Percentiles rank a stretch among this genome's conserved stretches.
Conservation (phyloP, 148 eudicot genomes). For the Polygonum aviculare region DNA sequence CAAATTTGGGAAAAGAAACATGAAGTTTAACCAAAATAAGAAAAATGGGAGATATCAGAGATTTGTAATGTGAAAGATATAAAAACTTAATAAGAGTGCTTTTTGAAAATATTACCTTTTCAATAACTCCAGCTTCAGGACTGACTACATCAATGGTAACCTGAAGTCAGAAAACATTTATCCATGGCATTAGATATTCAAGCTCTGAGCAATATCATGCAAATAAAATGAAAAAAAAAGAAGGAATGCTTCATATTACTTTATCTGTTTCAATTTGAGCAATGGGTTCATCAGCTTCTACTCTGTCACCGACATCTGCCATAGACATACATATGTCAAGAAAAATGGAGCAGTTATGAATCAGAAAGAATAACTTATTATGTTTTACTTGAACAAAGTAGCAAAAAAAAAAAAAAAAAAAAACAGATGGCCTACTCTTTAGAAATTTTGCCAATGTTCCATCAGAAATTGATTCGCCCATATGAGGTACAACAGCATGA, state of each 20-base stretch:
- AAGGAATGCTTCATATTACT: conserved; percentile 24
- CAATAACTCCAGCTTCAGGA: conserved; percentile 84
- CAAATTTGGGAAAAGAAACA: neutral
- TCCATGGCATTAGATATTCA: neutral
- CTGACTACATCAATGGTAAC: conserved; percentile 92
- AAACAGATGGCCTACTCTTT: conserved; percentile 21
- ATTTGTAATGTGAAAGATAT: neutral
- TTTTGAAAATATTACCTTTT: conserved; percentile 35
- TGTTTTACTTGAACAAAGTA: neutral
- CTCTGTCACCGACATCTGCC: conserved; percentile 57
- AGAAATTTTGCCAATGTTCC: conserved; percentile 35
- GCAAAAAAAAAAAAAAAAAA: neutral
- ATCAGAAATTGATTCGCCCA: conserved; percentile 41
- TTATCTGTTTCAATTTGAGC: conserved; percentile 96
- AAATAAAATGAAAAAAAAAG: neutral
- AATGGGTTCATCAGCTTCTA: conserved; percentile 81
- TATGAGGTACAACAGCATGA: conserved; percentile 33
- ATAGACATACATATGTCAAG: neutral
- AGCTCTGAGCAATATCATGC: neutral
- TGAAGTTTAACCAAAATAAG: neutral
- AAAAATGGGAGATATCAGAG: neutral
- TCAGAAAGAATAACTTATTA: neutral
- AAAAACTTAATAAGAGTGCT: neutral
- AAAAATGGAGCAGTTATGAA: neutral
- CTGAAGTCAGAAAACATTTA: conserved; percentile 15